Evolutionary conservation across 208 protist genomes (phyloP).

Genomic region (Borovskyia barvae): DNA sequence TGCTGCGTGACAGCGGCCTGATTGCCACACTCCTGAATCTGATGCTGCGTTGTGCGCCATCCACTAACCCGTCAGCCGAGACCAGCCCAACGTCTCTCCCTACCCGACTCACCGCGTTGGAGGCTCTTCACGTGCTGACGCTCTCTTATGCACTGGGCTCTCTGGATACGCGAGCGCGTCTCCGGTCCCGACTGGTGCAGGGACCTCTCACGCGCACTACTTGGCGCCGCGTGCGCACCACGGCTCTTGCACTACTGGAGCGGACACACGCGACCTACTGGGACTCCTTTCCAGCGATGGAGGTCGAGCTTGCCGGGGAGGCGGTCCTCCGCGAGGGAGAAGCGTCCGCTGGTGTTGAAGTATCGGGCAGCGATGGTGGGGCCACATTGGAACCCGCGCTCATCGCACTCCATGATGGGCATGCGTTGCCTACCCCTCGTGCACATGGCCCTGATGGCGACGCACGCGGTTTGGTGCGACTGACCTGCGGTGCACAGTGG

Average conservation of each 20-base stretch:
- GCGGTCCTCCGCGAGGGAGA: too few relatives aligned
- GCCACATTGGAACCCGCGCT: too few relatives aligned
- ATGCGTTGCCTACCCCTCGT: too few relatives aligned
- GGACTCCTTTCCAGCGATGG: conserved; percentile 31
- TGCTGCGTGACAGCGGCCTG: conserved; percentile 19
- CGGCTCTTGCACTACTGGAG: conserved; percentile 7
- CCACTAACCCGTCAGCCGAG: neutral
- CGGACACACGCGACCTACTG: conserved; percentile 27
- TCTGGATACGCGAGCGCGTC: conserved; percentile 27
- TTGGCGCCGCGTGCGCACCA: conserved; percentile 19
- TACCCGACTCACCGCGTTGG: conserved; percentile 13
- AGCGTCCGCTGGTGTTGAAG: too few relatives aligned
- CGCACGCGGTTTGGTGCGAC: neutral
- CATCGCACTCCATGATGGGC: too few relatives aligned
- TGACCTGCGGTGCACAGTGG: conserved; percentile 33
- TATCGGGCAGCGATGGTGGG: too few relatives aligned
- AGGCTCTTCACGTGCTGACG: conserved; percentile 15
- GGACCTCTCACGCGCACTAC: conserved; percentile 27
- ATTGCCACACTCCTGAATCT: conserved; percentile 30
- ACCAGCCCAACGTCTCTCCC: conserved; percentile 5
- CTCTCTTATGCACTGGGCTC: conserved; percentile 26
- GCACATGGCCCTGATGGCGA: neutral
- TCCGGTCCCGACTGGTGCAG: conserved; percentile 20
- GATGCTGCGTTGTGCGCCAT: conserved; percentile 14
- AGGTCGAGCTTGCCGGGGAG: conserved; percentile 18